Evolutionary conservation across 2,329 filamentous ascomycete species (phyloP).

Genomic region (Epichloe sibirici): DNA sequence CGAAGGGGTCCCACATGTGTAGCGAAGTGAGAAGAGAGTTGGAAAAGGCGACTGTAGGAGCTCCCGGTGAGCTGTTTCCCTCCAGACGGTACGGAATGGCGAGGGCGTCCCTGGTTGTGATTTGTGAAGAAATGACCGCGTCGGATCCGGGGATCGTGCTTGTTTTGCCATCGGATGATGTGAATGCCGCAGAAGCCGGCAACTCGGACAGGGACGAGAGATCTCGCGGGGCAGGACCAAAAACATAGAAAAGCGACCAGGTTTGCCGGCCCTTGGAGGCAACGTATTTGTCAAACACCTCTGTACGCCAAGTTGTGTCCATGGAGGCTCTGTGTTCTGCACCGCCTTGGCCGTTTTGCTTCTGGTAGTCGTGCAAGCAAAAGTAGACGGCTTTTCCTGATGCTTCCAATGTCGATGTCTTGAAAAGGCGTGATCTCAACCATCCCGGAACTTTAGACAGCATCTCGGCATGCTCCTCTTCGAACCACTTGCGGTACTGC

Average conservation of each 20-base stretch:
- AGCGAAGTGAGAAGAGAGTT: constrained; percentile 72
- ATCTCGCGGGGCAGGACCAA: constrained; percentile 62
- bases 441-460: constrained; percentile 66
- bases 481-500: constrained; percentile 55
- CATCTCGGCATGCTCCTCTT: constrained; percentile 61
- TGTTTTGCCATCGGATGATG: constrained; percentile 41
- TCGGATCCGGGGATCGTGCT: constrained; percentile 33
- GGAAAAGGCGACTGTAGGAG: constrained; percentile 61
- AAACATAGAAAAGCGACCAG: constrained; percentile 68
- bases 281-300: constrained; percentile 48
- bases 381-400: constrained; percentile 41
- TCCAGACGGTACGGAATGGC: constrained; percentile 63
- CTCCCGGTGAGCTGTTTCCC: constrained; percentile 51
- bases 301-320: constrained; percentile 47
- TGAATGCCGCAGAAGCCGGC: constrained; percentile 36
- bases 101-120: constrained; percentile 58
- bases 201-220: constrained; percentile 43
- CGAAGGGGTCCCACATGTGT: constrained; percentile 69
- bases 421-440: constrained; percentile 60
- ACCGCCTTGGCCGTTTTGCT: constrained; percentile 53
- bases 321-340: constrained; percentile 51
- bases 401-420: constrained; percentile 51
- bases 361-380: constrained; percentile 60
- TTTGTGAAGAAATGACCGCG: constrained; percentile 52
- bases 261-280: constrained; percentile 43